Base-by-base conservation (phyloP, 1,284 basidiomycete genomes). In the Apiotrichum porosum region DNA sequence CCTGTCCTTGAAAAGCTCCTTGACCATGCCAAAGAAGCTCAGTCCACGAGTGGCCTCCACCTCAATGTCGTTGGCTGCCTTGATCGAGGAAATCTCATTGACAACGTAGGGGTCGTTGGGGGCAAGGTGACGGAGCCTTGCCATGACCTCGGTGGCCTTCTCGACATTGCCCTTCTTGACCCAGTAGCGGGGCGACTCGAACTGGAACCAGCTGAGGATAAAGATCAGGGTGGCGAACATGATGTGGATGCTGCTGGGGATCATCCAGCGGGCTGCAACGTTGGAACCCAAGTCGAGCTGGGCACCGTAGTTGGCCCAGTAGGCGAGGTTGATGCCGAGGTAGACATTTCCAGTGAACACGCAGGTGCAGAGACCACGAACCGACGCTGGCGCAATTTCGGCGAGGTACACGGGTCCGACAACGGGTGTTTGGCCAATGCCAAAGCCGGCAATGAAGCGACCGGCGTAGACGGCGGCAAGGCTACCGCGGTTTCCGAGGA, bases 81-180 rank as follows among this genome's bases (percentile, higher is more conserved):
- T 21, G 34, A 63, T 63, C 37, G 57, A 54, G 28, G 43, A 46
- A 19, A 61, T 47, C 47, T 63, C 61, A 31, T 42, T 32, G 22
- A 42, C 39, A 19, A 63, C 42, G 49, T 53, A 52, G 6, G 46
- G 51, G 21, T 53, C 42, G 44, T 63, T 57, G 6, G 37, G 39
- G n/a, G 54, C 51, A 37, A 56, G 49, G 19, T 49, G 49, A 18
- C 58, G 49, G 30, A 63, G 41, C 22, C 54, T 45, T 12, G 50
- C 34, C 49, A 63, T 56, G 19, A 39, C 40, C 14, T 49, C 32
- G 15, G 50, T 51, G 12, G 58, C 62, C 26, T 57, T 37, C 10
- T 50, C 60, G 31, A 54, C 37, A 1, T 44, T 30, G 17, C 56
- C 62, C 4, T 47, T 43, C 49, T 54, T 60, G 52, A 62, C 49